phyloP scores from a whole-genome alignment of 1,284 basidiomycete genomes.

The Violaceomyces palustris region DNA sequence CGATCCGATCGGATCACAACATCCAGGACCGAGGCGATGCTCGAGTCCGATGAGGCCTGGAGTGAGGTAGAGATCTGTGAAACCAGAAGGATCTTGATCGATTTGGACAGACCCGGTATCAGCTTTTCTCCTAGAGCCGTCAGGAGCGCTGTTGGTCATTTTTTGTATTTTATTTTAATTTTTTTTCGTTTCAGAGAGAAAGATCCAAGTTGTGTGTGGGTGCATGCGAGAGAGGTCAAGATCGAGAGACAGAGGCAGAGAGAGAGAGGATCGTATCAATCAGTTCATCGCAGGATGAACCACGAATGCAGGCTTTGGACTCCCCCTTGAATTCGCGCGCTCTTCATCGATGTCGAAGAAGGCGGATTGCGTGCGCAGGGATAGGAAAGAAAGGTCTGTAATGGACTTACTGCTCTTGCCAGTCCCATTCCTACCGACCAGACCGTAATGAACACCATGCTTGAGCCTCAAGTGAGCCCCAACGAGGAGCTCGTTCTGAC shows the following conservation, averaged over 20 bases:
- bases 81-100: constrained; percentile 60
- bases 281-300: too few species aligned
- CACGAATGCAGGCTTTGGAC: too few species aligned
- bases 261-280: too few species aligned
- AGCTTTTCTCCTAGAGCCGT: constrained; percentile 56
- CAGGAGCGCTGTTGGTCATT: constrained; percentile 49
- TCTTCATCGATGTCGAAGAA: too few species aligned
- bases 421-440: constrained; percentile 61
- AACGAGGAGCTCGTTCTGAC: constrained; percentile 58
- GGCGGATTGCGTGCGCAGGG: too few species aligned
- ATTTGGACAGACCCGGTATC: constrained; percentile 59
- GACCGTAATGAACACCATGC: constrained; percentile 58
- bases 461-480: constrained; percentile 60
- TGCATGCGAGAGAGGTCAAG: too few species aligned
- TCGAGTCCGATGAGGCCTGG: constrained; percentile 7
- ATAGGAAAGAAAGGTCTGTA: too few species aligned
- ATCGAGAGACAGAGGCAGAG: too few species aligned
- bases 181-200: not conserved
- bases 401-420: constrained; percentile 55
- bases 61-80: constrained; percentile 55
- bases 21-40: constrained; percentile 38
- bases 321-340: too few species aligned
- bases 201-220: too few species aligned
- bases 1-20: constrained; percentile 54
- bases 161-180: too few species aligned